phyloP scores from a whole-genome alignment of 78 protist genomes.

The Dictyostelium brefeldianum region DNA sequence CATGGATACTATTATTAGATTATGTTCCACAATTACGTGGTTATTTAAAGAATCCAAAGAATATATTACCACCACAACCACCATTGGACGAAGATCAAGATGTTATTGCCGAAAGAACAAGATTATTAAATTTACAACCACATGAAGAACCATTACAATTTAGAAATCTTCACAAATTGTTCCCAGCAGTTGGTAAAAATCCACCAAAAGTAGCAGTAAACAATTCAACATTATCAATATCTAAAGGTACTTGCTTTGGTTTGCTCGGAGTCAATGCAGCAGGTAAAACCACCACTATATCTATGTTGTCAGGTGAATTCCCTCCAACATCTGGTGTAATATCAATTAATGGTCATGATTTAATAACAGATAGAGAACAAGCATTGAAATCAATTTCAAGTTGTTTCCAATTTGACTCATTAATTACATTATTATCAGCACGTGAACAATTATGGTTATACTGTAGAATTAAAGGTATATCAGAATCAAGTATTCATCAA shows the following conservation, averaged over 20 bases:
- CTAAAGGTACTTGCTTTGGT: constrained; percentile 67
- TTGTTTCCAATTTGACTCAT: constrained; percentile 73
- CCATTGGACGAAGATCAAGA: constrained; percentile 3
- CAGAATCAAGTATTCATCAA: background rate
- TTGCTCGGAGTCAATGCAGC: constrained; percentile 92
- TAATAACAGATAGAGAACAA: constrained; percentile 19
- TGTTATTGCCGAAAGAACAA: constrained; percentile 18
- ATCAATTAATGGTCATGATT: constrained; percentile 79
- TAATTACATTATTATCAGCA: constrained; percentile 18
- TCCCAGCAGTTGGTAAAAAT: constrained; percentile 16
- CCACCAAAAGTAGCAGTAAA: constrained; percentile 26
- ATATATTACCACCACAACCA: constrained; percentile 19
- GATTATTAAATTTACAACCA: background rate
- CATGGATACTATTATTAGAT: constrained; percentile 9
- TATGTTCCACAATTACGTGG: constrained; percentile 3
- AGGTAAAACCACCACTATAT: constrained; percentile 95
- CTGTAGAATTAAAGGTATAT: constrained; percentile 67
- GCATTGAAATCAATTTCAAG: constrained; percentile 24
- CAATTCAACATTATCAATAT: constrained; percentile 34
- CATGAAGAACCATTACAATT: constrained; percentile 3
- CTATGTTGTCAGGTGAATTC: constrained; percentile 92
- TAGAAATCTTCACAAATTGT: constrained; percentile 6
- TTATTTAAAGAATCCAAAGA: background rate
- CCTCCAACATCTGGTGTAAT: constrained; percentile 90
- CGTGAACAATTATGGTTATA: constrained; percentile 66